A percentile compares a stretch with the other conserved stretches of the same genome.
These are phyloP conservation scores for Saccharomyces hybrid DNA, from an alignment of 1,139 yeast genomes.

Conservation along the genomic window DNA sequence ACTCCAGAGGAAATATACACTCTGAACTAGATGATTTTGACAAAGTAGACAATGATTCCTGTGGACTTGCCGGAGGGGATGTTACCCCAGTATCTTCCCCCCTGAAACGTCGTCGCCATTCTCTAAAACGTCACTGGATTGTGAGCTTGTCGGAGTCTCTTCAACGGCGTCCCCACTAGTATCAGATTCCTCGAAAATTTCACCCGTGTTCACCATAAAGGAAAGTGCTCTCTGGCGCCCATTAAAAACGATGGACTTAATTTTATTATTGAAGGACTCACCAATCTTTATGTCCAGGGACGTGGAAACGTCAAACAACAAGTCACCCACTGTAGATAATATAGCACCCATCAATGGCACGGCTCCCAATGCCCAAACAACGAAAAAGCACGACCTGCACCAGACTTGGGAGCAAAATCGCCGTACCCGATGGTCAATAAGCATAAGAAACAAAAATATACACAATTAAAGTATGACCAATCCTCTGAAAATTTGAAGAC, in stretches of 20 bases:
- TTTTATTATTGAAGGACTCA: constrained; percentile 10
- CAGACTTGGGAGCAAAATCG: constrained; percentile 52
- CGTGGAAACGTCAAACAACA: constrained; percentile 36
- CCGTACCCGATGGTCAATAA: constrained; percentile 83
- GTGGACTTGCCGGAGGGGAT: constrained; percentile 1
- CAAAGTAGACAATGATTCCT: neutral
- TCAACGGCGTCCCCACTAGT: constrained; percentile 2
- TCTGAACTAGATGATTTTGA: neutral
- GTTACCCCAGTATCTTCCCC: constrained; percentile 2
- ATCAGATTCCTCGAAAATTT: constrained; percentile 6
- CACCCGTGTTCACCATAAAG: constrained; percentile 6
- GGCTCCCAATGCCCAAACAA: constrained; percentile 72
- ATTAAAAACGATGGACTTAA: constrained; percentile 6
- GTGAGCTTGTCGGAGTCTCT: neutral
- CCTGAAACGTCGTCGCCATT: constrained; percentile 8
- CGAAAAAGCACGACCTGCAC: constrained; percentile 69
- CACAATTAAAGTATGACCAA: constrained; percentile 63
- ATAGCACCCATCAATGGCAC: constrained; percentile 82
- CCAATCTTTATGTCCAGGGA: constrained; percentile 19
- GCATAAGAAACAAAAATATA: constrained; percentile 69
- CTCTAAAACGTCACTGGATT: constrained; percentile 1
- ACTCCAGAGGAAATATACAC: neutral
- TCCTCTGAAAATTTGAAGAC: constrained; percentile 50
- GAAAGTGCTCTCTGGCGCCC: neutral
- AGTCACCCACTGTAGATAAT: constrained; percentile 64